A percentile compares a stretch with the other conserved stretches of the same genome.
Conservation (phyloP, 1,284 basidiomycete species). For the Apiotrichum veenhuisii region DNA sequence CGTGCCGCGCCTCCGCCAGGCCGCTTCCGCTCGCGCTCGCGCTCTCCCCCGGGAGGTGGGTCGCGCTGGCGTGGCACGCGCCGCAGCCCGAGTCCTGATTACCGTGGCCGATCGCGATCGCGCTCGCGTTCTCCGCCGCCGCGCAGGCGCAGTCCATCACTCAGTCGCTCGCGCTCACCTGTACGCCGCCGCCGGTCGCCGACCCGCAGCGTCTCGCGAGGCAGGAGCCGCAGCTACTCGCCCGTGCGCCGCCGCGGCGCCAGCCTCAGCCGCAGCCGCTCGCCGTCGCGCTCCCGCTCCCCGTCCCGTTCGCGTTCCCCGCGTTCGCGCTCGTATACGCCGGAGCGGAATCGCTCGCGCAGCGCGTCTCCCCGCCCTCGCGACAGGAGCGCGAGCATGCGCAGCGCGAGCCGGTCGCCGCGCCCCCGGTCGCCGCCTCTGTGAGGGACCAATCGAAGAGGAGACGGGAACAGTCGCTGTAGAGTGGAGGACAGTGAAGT, state of each 20-base stretch:
- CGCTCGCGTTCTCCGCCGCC: not conserved
- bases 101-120: not conserved
- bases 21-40: slow-evolving; percentile 1
- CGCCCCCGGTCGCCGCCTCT: no score
- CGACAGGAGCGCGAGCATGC: slow-evolving; percentile 13
- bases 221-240: not conserved
- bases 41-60: not conserved
- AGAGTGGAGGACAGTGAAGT: no score
- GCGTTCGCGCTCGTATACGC: slow-evolving; percentile 17
- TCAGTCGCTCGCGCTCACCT: slow-evolving; percentile 8
- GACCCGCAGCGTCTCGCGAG: no score
- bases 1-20: not conserved
- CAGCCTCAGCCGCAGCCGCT: slow-evolving; percentile 9
- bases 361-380: slow-evolving; percentile 1
- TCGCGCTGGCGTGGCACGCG: slow-evolving; percentile 8
- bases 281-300: slow-evolving; percentile 11
- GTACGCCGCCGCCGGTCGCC: not conserved
- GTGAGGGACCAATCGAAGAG: no score
- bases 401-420: slow-evolving; percentile 4
- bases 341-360: slow-evolving; percentile 7
- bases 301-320: slow-evolving; percentile 16
- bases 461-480: no score
- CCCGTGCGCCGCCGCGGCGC: not conserved
- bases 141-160: not conserved
- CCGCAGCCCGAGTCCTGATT: slow-evolving; percentile 17